A percentile compares a stretch with the other conserved stretches of the same genome.
Conservation (phyloP, 768 basidiomycete genomes). For the Sporobolomyces pararoseus region DNA sequence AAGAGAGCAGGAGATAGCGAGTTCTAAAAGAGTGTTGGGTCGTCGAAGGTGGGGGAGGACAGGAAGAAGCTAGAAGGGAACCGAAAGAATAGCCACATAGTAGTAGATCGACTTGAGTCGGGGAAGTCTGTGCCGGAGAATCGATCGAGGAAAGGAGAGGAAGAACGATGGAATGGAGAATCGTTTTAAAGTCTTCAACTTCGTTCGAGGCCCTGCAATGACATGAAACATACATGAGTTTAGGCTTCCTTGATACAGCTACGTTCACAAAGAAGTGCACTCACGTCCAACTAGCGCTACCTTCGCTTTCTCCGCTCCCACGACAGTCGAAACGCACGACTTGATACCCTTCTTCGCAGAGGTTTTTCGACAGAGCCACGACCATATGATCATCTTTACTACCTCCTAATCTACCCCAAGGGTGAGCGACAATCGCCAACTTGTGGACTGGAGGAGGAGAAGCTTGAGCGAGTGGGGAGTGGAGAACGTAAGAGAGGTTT, state of each 20-base stretch:
- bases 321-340: slow-evolving; percentile 25
- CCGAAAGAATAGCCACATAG: slow-evolving; percentile 44
- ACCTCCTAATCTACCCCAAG: slow-evolving; percentile 24
- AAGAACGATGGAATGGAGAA: slow-evolving; percentile 33
- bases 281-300: slow-evolving; percentile 28
- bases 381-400: slow-evolving; percentile 26
- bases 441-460: not conserved
- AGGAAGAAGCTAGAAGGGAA: slow-evolving; percentile 34
- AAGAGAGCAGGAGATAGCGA: slow-evolving; percentile 41
- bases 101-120: slow-evolving; percentile 13
- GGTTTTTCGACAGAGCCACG: not conserved
- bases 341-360: not conserved
- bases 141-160: not conserved
- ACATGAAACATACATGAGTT: not conserved
- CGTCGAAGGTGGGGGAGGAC: slow-evolving; percentile 1
- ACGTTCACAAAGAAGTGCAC: slow-evolving; percentile 5
- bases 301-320: slow-evolving; percentile 15
- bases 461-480: not conserved
- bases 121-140: not conserved
- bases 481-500: slow-evolving; percentile 7
- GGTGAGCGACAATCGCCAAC: slow-evolving; percentile 31
- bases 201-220: slow-evolving; percentile 23
- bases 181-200: slow-evolving; percentile 28
- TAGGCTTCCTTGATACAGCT: too few species aligned
- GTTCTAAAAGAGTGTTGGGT: not conserved